These are phyloP conservation scores for Marsdenia floribunda DNA, from an alignment of 257 asterid species.

Conservation along the genomic window DNA sequence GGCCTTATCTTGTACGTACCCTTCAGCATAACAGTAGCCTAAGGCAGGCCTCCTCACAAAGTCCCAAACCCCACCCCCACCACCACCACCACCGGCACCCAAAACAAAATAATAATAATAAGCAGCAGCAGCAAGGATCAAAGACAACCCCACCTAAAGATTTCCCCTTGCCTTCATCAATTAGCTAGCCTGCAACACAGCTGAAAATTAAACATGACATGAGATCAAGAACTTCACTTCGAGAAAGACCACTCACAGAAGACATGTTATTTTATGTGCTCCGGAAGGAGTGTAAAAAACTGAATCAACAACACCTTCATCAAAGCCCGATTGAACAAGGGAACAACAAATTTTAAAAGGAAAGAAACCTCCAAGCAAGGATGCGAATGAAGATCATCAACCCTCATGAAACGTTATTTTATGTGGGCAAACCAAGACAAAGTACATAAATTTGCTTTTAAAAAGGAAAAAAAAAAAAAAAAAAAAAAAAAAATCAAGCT, in stretches of 20 bases:
- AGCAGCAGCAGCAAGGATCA: conserved; percentile 22
- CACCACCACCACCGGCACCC: conserved; percentile 12
- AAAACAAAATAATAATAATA: neutral
- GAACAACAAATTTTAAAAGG: conserved; percentile 27
- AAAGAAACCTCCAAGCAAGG: conserved; percentile 24
- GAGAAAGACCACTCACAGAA: conserved; percentile 13
- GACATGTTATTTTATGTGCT: conserved; percentile 65
- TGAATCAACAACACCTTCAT: conserved; percentile 18
- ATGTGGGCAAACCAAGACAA: conserved; percentile 55
- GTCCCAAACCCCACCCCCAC: conserved; percentile 30
- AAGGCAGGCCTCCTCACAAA: conserved; percentile 27
- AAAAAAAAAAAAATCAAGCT: conserved; percentile 24
- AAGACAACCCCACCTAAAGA: conserved; percentile 39
- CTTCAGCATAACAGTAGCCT: conserved; percentile 74
- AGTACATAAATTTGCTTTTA: conserved; percentile 22
- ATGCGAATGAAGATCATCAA: conserved; percentile 24
- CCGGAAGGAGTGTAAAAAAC: conserved; percentile 17
- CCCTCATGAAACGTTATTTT: conserved; percentile 61
- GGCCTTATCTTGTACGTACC: conserved; percentile 38
- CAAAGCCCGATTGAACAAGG: conserved; percentile 27
- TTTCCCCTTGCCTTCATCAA: conserved; percentile 27
- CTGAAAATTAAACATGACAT: conserved; percentile 19
- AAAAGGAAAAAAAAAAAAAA: too few species aligned
- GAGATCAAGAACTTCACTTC: conserved; percentile 22
- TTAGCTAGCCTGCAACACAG: conserved; percentile 15